Conservation (phyloP, 2,329 filamentous ascomycete species). For the Monosporascus sp. region DNA sequence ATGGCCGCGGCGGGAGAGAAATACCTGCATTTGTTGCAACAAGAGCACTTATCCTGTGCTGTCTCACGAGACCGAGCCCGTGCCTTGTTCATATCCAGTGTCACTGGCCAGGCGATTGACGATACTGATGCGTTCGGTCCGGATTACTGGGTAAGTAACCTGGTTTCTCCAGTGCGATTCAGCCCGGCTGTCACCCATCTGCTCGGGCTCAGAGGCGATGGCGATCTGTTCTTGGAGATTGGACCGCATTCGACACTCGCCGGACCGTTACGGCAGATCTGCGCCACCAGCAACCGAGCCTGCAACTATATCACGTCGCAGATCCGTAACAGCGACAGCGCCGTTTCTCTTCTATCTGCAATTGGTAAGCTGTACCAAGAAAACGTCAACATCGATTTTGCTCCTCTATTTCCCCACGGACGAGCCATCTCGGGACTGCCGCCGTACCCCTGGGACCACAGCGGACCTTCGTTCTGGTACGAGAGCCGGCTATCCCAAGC, state of each 20-base stretch:
- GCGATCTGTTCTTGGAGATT: slow-evolving; percentile 16
- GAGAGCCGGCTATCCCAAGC: not conserved
- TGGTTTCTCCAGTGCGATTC: slow-evolving; percentile 24
- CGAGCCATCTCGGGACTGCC: slow-evolving; percentile 12
- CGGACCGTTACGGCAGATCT: slow-evolving; percentile 17
- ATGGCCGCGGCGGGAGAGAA: slow-evolving; percentile 8
- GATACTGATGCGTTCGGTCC: slow-evolving; percentile 8
- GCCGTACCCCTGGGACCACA: slow-evolving; percentile 14
- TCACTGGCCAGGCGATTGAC: slow-evolving; percentile 23
- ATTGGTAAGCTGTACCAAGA: slow-evolving; percentile 14
- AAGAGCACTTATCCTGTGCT: slow-evolving; percentile 5
- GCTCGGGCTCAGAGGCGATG: slow-evolving; percentile 7
- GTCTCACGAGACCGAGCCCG: not conserved
- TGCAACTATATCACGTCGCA: slow-evolving; percentile 14
- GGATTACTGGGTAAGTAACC: slow-evolving; percentile 21
- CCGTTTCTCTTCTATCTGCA: slow-evolving; percentile 9
- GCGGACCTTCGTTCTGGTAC: slow-evolving; percentile 8
- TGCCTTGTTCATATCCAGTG: slow-evolving; percentile 14
- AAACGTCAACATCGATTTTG: slow-evolving; percentile 10
- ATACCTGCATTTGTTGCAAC: slow-evolving; percentile 7
- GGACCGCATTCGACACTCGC: slow-evolving; percentile 17
- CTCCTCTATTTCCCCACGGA: slow-evolving; percentile 8
- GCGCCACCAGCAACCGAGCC: slow-evolving; percentile 8
- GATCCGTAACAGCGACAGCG: slow-evolving; percentile 8
- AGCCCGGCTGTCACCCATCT: slow-evolving; percentile 28